phyloP scores from a whole-genome alignment of 352 stramenopile species.

The Pythium aristosporum region DNA sequence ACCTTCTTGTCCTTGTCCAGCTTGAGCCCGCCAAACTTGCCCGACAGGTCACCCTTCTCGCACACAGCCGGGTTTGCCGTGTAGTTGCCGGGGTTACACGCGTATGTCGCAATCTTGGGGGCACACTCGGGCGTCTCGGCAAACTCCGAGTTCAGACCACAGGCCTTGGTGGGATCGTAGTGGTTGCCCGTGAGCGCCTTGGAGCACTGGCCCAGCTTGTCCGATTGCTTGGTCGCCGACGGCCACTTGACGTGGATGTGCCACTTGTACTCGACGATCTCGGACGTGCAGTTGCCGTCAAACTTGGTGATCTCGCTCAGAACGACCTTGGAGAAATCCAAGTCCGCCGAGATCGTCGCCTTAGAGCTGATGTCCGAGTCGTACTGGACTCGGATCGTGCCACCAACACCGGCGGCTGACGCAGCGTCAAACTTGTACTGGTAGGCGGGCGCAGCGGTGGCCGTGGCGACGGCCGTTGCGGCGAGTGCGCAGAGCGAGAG shows the following conservation, averaged over 20 bases:
- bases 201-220: constrained; percentile 24
- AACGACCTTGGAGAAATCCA: constrained; percentile 24
- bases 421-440: constrained; percentile 38
- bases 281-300: constrained; percentile 32
- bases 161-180: constrained; percentile 35
- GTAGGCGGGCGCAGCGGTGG: constrained; percentile 8
- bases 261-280: constrained; percentile 32
- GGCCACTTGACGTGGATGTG: constrained; percentile 40
- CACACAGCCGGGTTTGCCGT: constrained; percentile 17
- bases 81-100: constrained; percentile 32
- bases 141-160: constrained; percentile 35
- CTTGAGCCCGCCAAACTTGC: constrained; percentile 35
- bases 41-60: constrained; percentile 35
- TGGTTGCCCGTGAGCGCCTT: constrained; percentile 31
- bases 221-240: constrained; percentile 18
- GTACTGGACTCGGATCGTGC: constrained; percentile 44
- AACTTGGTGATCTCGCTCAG: constrained; percentile 22
- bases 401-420: constrained; percentile 38
- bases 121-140: constrained; percentile 19
- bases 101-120: constrained; percentile 25
- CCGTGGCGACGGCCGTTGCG: constrained; percentile 1
- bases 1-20: constrained; percentile 17
- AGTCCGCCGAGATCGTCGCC: constrained; percentile 20
- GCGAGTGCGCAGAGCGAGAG: constrained; percentile 20
- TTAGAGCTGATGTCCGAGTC: constrained; percentile 14